Evolutionary conservation across 257 asterid species (phyloP).

Genomic region (Rehmannia glutinosa): DNA sequence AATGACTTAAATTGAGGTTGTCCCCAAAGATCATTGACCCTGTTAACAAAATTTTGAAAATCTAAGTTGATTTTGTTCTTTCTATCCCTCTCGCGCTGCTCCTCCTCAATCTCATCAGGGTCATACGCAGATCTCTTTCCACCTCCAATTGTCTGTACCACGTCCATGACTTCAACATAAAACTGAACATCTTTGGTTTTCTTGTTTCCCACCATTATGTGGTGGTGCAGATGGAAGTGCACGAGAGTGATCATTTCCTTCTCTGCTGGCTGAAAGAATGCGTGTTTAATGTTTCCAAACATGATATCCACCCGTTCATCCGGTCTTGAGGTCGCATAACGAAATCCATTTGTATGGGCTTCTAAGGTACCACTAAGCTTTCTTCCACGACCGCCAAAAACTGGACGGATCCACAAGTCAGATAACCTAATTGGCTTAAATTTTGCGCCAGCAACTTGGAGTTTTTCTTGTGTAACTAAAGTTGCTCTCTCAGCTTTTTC

Average conservation of each 20-base stretch:
- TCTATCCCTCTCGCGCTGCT: slow-evolving; percentile 54
- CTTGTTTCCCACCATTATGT: slow-evolving; percentile 63
- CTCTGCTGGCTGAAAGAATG: slow-evolving; percentile 67
- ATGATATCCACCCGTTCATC: slow-evolving; percentile 56
- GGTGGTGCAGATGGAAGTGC: slow-evolving; percentile 61
- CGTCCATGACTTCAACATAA: slow-evolving; percentile 63
- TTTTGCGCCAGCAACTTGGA: slow-evolving; percentile 43
- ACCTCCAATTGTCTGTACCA: slow-evolving; percentile 56
- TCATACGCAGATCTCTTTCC: slow-evolving; percentile 61
- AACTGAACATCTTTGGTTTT: slow-evolving; percentile 62
- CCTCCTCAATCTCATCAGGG: slow-evolving; percentile 75
- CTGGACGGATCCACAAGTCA: slow-evolving; percentile 63
- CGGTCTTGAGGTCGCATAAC: slow-evolving; percentile 50
- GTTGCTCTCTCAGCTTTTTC: slow-evolving; percentile 67
- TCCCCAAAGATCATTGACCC: slow-evolving; percentile 53
- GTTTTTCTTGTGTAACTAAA: slow-evolving; percentile 52
- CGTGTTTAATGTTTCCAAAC: slow-evolving; percentile 53
- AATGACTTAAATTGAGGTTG: slow-evolving; percentile 40
- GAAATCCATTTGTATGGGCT: slow-evolving; percentile 59
- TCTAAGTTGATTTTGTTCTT: slow-evolving; percentile 55
- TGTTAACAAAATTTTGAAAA: slow-evolving; percentile 51
- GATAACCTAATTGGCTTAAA: slow-evolving; percentile 51
- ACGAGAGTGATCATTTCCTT: slow-evolving; percentile 62
- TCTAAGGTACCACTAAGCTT: slow-evolving; percentile 49
- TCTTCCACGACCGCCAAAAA: slow-evolving; percentile 55